Percentiles rank a stretch among this genome's conserved stretches.
These are phyloP conservation scores for Agrocybe pediades DNA, from an alignment of 768 basidiomycete species.

Conservation along the genomic window DNA sequence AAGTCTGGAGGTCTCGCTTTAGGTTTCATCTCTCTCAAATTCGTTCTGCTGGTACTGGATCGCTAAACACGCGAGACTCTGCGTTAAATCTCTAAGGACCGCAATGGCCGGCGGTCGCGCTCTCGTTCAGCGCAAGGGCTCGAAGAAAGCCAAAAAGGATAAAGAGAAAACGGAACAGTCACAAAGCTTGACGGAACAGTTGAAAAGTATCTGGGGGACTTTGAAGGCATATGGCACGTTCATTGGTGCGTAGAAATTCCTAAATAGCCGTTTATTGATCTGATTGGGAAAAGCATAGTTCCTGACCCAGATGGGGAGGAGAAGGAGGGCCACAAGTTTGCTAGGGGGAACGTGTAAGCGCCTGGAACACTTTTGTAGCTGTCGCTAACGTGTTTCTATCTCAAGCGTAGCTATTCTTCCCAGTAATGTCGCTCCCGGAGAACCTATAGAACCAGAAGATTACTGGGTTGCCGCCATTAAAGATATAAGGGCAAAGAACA, in stretches of 20 bases:
- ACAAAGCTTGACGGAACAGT: not conserved
- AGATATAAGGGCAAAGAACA: constrained; percentile 41
- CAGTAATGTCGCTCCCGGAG: constrained; percentile 22
- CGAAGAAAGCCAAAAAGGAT: not conserved
- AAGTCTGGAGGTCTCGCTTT: no score
- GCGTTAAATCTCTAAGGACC: not conserved
- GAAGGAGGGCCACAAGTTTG: constrained; percentile 1
- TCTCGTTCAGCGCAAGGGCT: not conserved
- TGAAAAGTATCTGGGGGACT: not conserved
- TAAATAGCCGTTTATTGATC: not conserved
- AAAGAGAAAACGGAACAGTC: not conserved
- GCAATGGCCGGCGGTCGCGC: constrained; percentile 6
- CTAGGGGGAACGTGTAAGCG: constrained; percentile 5
- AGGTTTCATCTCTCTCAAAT: no score
- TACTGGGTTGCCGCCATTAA: constrained; percentile 56
- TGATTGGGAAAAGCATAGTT: not conserved
- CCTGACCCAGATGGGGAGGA: constrained; percentile 1
- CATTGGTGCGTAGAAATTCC: constrained; percentile 12
- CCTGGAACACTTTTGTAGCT: not conserved
- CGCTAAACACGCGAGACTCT: not conserved
- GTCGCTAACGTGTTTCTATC: not conserved
- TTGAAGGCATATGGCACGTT: constrained; percentile 21
- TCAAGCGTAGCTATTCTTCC: constrained; percentile 48
- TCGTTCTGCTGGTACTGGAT: no score
- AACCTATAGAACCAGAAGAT: constrained; percentile 30